Evolutionary conservation across 306 rosid species (phyloP), one percentile per base, ranked within the genome.

Genomic region (Vigna radiata): DNA sequence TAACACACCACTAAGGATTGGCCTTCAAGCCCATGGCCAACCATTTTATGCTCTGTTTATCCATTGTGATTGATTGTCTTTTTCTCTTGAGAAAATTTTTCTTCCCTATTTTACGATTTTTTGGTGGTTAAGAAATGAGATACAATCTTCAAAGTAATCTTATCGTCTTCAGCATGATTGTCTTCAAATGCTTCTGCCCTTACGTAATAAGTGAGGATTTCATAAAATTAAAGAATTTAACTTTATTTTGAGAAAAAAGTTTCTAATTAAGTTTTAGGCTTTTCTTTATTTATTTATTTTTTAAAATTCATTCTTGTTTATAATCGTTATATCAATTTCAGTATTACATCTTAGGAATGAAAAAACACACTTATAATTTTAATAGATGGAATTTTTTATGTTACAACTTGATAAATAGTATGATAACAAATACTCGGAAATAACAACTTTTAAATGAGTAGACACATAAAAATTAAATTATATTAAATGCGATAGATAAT

Each of bases 81-180:
- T 18, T n/a, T 17, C 25, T 2, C 4, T 9, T 8, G 29, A 74
- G 5, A 15, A 33, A 54, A 12, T 3, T 1, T 21, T 13, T 75
- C 11, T 36, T 0, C 11, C 15, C 36, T 23, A 14, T 49, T 39
- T 48, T 8, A 2, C 3, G 16, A 6, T 14, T 17, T 68, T 50
- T 43, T 23, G 25, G 68, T 60, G 81, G 61, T 76, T 76, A 69
- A 15, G 67, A 27, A 41, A 37, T 33, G 60, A 68, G 60, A 50
- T 75, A 54, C 55, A 60, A 55, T 75, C 68, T 68, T 60, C 15
- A 17, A 41, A 4, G 11, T 39, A 39, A 39, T 39, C 11, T 39
- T 8, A 39, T 39, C 44, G 2, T 8, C 44, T 39, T 8, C 8
- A 39, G 2, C 44, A 39, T 39, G 11, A 39, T 39, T 41, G 13